Percentiles rank a stretch among this genome's conserved stretches.
These are phyloP conservation scores for Barnettozyma populi DNA, from an alignment of 805 yeast species.

Conservation along the genomic window DNA sequence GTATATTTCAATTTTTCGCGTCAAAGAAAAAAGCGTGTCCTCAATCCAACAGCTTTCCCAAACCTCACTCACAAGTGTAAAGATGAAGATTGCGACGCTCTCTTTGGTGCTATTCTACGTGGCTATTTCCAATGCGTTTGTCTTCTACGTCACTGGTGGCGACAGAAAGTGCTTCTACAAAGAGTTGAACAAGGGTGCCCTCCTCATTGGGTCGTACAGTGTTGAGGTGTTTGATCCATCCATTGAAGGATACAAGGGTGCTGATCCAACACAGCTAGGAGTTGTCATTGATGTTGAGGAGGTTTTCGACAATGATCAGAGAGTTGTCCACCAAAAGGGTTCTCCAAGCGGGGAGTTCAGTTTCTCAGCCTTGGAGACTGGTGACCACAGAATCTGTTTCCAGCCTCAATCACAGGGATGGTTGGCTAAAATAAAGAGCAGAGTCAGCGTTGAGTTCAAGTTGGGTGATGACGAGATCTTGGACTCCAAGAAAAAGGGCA, in stretches of 20 bases:
- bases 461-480: slow-evolving; percentile 58
- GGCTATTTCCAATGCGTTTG: slow-evolving; percentile 33
- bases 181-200: slow-evolving; percentile 45
- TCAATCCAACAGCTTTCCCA: neutral
- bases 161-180: slow-evolving; percentile 51
- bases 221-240: slow-evolving; percentile 40
- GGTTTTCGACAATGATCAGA: slow-evolving; percentile 77
- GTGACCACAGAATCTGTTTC: slow-evolving; percentile 82
- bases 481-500: slow-evolving; percentile 56
- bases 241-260: slow-evolving; percentile 29
- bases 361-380: slow-evolving; percentile 79
- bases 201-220: slow-evolving; percentile 44
- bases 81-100: neutral
- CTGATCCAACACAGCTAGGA: slow-evolving; percentile 32
- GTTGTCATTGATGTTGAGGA: slow-evolving; percentile 49
- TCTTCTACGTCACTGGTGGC: slow-evolving; percentile 48
- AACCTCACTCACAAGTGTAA: neutral
- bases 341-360: slow-evolving; percentile 64
- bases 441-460: slow-evolving; percentile 72
- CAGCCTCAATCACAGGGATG: slow-evolving; percentile 43
- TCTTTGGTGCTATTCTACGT: slow-evolving; percentile 14
- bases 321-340: slow-evolving; percentile 65
- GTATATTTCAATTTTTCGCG: neutral
- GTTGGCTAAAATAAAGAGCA: slow-evolving; percentile 39
- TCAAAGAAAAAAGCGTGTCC: neutral